phyloP scores from a whole-genome alignment of 2,329 filamentous ascomycete genomes.

The Pseudomassariella vexata region DNA sequence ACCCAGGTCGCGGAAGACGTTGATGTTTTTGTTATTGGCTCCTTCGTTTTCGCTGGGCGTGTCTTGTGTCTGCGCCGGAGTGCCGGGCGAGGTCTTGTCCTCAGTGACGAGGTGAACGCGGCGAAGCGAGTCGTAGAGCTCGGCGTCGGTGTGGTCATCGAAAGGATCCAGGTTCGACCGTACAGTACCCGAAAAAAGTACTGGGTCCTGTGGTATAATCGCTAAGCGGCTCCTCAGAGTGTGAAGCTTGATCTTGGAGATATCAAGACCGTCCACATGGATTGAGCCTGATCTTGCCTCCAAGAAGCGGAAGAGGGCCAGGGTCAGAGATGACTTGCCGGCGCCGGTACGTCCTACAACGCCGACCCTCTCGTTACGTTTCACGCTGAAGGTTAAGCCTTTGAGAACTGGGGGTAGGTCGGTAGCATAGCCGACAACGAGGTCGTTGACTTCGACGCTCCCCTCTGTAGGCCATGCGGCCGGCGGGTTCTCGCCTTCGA shows the following conservation, averaged over 20 bases:
- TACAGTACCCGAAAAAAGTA: constrained; percentile 75
- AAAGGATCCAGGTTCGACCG: constrained; percentile 75
- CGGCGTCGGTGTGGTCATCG: constrained; percentile 60
- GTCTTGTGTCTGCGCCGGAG: constrained; percentile 20
- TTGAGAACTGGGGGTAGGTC: constrained; percentile 67
- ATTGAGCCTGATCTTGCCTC: constrained; percentile 62
- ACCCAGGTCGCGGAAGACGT: constrained; percentile 58
- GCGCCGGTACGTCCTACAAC: constrained; percentile 74
- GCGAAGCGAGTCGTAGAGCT: constrained; percentile 63
- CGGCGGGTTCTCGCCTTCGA: constrained; percentile 54
- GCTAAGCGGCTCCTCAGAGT: constrained; percentile 68
- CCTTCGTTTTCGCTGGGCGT: constrained; percentile 22
- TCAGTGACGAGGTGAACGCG: constrained; percentile 61
- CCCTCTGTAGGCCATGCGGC: constrained; percentile 73
- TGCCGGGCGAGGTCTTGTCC: constrained; percentile 30
- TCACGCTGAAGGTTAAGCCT: constrained; percentile 60
- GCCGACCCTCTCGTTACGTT: constrained; percentile 65
- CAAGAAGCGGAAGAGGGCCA: constrained; percentile 73
- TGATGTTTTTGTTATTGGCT: constrained; percentile 45
- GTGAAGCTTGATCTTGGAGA: constrained; percentile 64
- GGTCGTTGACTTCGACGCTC: constrained; percentile 63
- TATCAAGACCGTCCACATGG: constrained; percentile 67
- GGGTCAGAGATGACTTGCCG: constrained; percentile 69
- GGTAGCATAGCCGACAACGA: constrained; percentile 66
- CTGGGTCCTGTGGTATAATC: constrained; percentile 77